Percentiles rank a stretch among this genome's conserved stretches.
Conservation (phyloP, 2,329 filamentous ascomycete species). For the Ascochyta rabiei region DNA sequence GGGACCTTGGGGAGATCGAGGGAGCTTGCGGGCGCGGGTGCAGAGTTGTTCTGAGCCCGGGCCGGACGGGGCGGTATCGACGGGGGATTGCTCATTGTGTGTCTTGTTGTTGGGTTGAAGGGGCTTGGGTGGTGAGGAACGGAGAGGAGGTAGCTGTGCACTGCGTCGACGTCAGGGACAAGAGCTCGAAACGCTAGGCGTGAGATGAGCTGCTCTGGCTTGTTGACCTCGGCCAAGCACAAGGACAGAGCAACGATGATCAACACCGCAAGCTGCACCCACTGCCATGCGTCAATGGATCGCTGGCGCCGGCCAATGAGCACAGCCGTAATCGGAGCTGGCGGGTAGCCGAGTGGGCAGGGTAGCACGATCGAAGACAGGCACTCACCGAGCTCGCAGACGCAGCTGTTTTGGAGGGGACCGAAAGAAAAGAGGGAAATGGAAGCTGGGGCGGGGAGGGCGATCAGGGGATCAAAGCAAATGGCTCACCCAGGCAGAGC, state of each 20-base stretch:
- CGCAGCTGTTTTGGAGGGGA: not conserved
- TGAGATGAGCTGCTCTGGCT: slow-evolving; percentile 36
- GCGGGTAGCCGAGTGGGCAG: slow-evolving; percentile 13
- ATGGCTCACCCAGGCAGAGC: slow-evolving; percentile 25
- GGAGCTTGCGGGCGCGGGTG: slow-evolving; percentile 45
- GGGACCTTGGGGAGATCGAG: slow-evolving; percentile 74
- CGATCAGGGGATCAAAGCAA: slow-evolving; percentile 17
- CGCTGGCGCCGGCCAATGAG: slow-evolving; percentile 28
- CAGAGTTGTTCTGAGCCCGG: slow-evolving; percentile 56
- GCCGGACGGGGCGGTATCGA: slow-evolving; percentile 68
- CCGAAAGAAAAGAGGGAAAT: slow-evolving; percentile 3
- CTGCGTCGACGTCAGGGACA: slow-evolving; percentile 31
- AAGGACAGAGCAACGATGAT: slow-evolving; percentile 15
- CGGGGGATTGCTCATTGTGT: slow-evolving; percentile 56
- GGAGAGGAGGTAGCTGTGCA: slow-evolving; percentile 17
- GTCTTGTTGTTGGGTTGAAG: slow-evolving; percentile 16
- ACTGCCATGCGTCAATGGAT: slow-evolving; percentile 21
- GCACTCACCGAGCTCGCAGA: slow-evolving; percentile 11
- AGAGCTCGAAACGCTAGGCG: slow-evolving; percentile 26
- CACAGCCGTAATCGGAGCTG: slow-evolving; percentile 17
- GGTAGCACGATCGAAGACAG: slow-evolving; percentile 1
- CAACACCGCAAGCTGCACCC: slow-evolving; percentile 20
- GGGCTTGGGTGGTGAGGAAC: slow-evolving; percentile 19
- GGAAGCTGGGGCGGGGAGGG: not conserved
- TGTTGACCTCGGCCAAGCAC: slow-evolving; percentile 18